Evolutionary conservation across 352 stramenopile genomes (phyloP).

Genomic region (Phytopythium litorale): DNA sequence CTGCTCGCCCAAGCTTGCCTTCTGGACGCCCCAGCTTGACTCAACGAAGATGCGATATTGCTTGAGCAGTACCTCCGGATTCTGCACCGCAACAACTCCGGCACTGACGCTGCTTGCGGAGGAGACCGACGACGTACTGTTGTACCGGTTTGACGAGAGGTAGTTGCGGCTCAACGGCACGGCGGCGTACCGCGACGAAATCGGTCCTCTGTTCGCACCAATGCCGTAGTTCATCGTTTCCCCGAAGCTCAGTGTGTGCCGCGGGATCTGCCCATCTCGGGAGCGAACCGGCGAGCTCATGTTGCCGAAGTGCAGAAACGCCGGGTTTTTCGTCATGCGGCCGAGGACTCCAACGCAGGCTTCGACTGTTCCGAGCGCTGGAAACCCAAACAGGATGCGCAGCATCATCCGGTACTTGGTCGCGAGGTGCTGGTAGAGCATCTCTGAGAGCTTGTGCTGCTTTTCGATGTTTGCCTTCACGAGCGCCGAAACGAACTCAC

Average conservation of each 20-base stretch:
- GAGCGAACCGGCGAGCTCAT: constrained; percentile 39
- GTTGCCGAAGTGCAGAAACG: constrained; percentile 55
- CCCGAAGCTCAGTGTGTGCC: constrained; percentile 53
- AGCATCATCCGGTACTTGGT: constrained; percentile 76
- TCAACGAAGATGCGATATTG: constrained; percentile 80
- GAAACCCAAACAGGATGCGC: constrained; percentile 76
- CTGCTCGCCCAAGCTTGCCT: constrained; percentile 58
- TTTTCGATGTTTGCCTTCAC: constrained; percentile 64
- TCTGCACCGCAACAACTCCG: constrained; percentile 46
- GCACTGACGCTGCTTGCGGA: constrained; percentile 26
- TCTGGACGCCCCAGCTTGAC: constrained; percentile 43
- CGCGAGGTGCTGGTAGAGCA: constrained; percentile 63
- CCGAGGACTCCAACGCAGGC: constrained; percentile 69
- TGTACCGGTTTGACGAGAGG: constrained; percentile 18
- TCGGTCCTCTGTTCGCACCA: constrained; percentile 17
- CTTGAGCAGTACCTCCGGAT: constrained; percentile 62
- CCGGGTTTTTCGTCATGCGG: constrained; percentile 70
- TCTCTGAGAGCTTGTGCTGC: constrained; percentile 55
- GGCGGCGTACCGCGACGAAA: constrained; percentile 19
- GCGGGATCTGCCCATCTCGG: constrained; percentile 40
- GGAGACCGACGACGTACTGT: constrained; percentile 35
- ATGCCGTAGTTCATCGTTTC: constrained; percentile 50
- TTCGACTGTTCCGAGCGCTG: constrained; percentile 63
- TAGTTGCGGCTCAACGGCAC: constrained; percentile 19
- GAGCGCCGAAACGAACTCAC: constrained; percentile 62